A percentile compares a stretch with the other conserved stretches of the same genome.
phyloP scores from a whole-genome alignment of 148 eudicot species.

The Chenopodium suecicum region DNA sequence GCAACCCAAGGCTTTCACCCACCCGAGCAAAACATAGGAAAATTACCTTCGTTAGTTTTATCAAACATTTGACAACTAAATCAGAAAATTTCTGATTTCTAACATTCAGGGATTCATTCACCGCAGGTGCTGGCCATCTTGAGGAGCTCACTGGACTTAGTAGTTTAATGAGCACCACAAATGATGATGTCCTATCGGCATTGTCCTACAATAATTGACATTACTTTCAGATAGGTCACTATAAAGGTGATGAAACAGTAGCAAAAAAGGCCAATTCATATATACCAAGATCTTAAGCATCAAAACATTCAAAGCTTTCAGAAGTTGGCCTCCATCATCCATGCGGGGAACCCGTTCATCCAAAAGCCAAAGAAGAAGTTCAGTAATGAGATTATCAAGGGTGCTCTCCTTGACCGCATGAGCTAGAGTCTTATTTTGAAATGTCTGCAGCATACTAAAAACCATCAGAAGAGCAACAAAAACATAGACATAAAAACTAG shows the following conservation, averaged over 20 bases:
- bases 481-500: background rate
- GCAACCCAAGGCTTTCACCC: no score
- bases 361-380: slow-evolving; percentile 97
- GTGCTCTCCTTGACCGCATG: slow-evolving; percentile 89
- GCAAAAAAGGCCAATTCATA: background rate
- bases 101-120: slow-evolving; percentile 60
- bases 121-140: slow-evolving; percentile 90
- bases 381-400: slow-evolving; percentile 77
- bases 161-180: slow-evolving; percentile 84
- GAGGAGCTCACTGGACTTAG: slow-evolving; percentile 78
- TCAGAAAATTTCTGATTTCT: slow-evolving; percentile 95
- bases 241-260: slow-evolving; percentile 1
- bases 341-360: slow-evolving; percentile 94
- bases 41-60: slow-evolving; percentile 88
- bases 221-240: background rate
- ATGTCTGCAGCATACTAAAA: slow-evolving; percentile 52
- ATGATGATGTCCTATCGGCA: slow-evolving; percentile 80
- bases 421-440: slow-evolving; percentile 81
- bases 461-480: slow-evolving; percentile 20
- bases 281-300: slow-evolving; percentile 92
- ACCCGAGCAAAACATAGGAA: background rate
- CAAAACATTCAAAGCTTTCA: slow-evolving; percentile 92
- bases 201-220: slow-evolving; percentile 57
- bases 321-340: slow-evolving; percentile 96
- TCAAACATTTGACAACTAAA: slow-evolving; percentile 93